phyloP scores from a whole-genome alignment of 2,329 filamentous ascomycete species.

The Fusarium verticillioides region DNA sequence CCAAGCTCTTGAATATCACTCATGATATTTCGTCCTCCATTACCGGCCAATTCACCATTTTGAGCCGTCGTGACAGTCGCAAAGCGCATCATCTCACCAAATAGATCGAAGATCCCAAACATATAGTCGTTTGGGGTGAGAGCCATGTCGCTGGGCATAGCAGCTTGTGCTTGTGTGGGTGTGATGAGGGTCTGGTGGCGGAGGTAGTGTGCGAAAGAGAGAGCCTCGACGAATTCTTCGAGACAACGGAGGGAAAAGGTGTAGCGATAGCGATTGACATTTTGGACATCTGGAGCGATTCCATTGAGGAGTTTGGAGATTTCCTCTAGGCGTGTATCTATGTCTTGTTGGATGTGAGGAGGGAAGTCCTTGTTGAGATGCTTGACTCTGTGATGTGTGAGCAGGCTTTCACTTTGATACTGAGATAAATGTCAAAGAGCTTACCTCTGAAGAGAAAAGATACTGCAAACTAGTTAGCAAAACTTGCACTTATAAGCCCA shows the following conservation, averaged over 20 bases:
- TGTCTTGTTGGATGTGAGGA: conserved; percentile 74
- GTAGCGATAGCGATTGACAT: conserved; percentile 86
- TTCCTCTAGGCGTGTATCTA: conserved; percentile 73
- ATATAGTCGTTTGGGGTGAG: conserved; percentile 88
- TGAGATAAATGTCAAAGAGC: neutral
- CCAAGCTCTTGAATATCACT: conserved; percentile 83
- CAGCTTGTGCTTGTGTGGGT: conserved; percentile 66
- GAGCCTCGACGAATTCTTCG: conserved; percentile 94
- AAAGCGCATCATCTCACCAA: conserved; percentile 97
- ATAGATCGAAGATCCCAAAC: conserved; percentile 91
- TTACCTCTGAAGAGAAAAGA: conserved; percentile 55
- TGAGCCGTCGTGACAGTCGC: conserved; percentile 89
- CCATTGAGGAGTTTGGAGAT: conserved; percentile 76
- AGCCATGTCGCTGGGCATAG: conserved; percentile 64
- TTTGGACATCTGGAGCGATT: conserved; percentile 78
- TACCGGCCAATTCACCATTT: conserved; percentile 64
- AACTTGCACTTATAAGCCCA: neutral
- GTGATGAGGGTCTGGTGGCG: conserved; percentile 79
- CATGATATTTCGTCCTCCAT: conserved; percentile 69
- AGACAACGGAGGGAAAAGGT: conserved; percentile 82
- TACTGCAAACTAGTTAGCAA: conserved; percentile 43
- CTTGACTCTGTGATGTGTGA: conserved; percentile 66
- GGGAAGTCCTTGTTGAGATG: conserved; percentile 72
- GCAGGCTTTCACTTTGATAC: neutral
- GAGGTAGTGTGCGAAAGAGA: conserved; percentile 90